Evolutionary conservation across 352 stramenopile genomes (phyloP).

Genomic region (Pythium insidiosum): DNA sequence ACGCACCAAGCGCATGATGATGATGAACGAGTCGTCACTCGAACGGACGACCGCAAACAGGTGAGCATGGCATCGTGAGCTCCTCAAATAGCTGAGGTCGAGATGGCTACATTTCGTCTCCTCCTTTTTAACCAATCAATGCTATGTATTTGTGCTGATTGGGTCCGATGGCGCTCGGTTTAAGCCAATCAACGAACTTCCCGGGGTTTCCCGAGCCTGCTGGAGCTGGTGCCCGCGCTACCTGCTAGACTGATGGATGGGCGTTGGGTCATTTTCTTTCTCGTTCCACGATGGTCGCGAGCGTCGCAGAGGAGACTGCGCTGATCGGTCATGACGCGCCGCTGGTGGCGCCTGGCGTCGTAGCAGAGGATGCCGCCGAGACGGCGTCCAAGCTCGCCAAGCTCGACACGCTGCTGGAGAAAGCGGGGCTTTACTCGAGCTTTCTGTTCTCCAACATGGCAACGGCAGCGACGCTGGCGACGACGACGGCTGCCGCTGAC

Average conservation of each 20-base stretch:
- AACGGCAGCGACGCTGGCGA: constrained; percentile 34
- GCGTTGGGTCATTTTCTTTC: no score
- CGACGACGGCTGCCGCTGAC: constrained; percentile 5
- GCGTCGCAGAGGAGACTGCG: constrained; percentile 18
- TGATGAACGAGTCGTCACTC: no score
- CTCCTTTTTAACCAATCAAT: constrained; percentile 2
- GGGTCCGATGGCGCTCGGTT: neutral
- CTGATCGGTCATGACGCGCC: no score
- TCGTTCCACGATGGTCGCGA: constrained; percentile 61
- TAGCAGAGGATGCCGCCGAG: no score
- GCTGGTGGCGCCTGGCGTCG: no score
- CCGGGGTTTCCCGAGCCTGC: constrained; percentile 14
- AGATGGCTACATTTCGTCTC: constrained; percentile 6
- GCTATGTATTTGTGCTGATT: neutral
- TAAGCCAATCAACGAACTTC: constrained; percentile 14
- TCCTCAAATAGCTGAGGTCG: neutral
- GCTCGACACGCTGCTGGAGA: constrained; percentile 83
- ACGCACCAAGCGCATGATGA: no score
- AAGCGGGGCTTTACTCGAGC: constrained; percentile 81
- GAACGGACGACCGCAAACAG: no score
- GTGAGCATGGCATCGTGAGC: no score
- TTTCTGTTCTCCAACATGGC: constrained; percentile 86
- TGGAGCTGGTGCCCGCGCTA: neutral
- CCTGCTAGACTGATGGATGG: neutral
- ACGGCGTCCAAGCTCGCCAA: constrained; percentile 66